Evolutionary conservation across 345 rosid species (phyloP).

Genomic region (Schrenkiella parvula): DNA sequence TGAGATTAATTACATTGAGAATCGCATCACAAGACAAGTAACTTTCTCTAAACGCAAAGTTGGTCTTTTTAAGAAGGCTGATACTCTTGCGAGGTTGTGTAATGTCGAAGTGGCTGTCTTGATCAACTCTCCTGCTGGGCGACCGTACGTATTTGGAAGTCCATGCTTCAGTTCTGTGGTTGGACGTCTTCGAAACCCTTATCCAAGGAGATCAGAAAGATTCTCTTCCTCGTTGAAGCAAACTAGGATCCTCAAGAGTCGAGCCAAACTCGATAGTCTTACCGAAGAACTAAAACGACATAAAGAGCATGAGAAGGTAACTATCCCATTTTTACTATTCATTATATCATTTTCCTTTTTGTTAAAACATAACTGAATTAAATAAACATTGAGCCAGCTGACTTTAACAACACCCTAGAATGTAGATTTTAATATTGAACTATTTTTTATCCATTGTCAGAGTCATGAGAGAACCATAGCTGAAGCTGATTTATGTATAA

Average conservation of each 20-base stretch:
- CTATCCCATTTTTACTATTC: not conserved
- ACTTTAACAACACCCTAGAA: not conserved
- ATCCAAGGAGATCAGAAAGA: not conserved
- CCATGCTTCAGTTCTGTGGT: slow-evolving; percentile 32
- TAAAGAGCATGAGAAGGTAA: not conserved
- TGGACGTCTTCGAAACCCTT: not conserved
- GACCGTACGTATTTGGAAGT: slow-evolving; percentile 38
- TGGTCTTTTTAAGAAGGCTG: slow-evolving; percentile 43
- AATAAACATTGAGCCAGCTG: not conserved
- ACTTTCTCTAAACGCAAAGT: slow-evolving; percentile 41
- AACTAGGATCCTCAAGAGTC: not conserved
- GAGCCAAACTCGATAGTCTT: not conserved
- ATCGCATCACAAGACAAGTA: slow-evolving; percentile 35
- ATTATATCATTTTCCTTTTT: not conserved
- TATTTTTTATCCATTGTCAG: not conserved
- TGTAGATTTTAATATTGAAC: not conserved
- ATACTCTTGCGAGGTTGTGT: slow-evolving; percentile 39
- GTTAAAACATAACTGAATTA: not conserved
- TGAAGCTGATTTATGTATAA: not conserved
- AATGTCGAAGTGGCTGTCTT: slow-evolving; percentile 39
- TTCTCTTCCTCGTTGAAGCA: not conserved
- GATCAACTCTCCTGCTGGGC: slow-evolving; percentile 36
- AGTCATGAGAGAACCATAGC: not conserved
- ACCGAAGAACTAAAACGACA: not conserved
- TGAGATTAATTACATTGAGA: slow-evolving; percentile 37